Percentiles rank a stretch among this genome's conserved stretches.
These are phyloP conservation scores for Sugiyamaella boreocaroliniensis DNA, from an alignment of 805 yeast genomes.

Conservation along the genomic window DNA sequence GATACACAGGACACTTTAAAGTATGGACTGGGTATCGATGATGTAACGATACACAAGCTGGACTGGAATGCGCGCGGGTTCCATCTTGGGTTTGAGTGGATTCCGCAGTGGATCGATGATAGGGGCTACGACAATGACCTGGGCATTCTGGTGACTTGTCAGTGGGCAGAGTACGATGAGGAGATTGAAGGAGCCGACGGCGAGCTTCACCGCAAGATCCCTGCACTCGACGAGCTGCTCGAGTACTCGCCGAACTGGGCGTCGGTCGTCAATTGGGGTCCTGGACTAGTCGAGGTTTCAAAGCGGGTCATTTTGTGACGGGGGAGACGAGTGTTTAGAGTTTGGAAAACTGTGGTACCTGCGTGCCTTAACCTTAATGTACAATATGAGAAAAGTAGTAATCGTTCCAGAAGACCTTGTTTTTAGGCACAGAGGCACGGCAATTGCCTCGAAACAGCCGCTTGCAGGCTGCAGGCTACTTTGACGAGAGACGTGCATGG, in stretches of 20 bases:
- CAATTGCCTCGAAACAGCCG: neutral
- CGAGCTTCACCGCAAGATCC: constrained; percentile 40
- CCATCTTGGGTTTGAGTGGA: constrained; percentile 68
- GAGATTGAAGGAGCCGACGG: constrained; percentile 36
- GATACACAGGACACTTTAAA: constrained; percentile 38
- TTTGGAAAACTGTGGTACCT: neutral
- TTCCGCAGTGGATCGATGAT: constrained; percentile 49
- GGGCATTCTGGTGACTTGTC: constrained; percentile 53
- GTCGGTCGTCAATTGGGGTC: constrained; percentile 52
- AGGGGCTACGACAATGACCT: constrained; percentile 27
- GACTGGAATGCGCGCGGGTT: constrained; percentile 48
- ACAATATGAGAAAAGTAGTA: too few relatives aligned
- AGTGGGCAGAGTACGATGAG: constrained; percentile 68
- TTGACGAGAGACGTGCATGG: neutral
- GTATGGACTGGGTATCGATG: constrained; percentile 55
- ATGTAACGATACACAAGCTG: constrained; percentile 56
- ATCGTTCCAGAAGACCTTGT: too few relatives aligned
- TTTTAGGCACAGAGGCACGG: neutral
- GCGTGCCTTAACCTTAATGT: neutral
- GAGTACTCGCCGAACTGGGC: constrained; percentile 60
- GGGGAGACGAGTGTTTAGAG: neutral
- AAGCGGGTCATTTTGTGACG: constrained; percentile 40
- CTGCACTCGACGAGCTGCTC: constrained; percentile 66
- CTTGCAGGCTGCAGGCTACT: neutral
- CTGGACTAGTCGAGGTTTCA: constrained; percentile 61